Conservation (phyloP, 2,329 filamentous ascomycete species). For the Fusarium tanahbumbuense region DNA sequence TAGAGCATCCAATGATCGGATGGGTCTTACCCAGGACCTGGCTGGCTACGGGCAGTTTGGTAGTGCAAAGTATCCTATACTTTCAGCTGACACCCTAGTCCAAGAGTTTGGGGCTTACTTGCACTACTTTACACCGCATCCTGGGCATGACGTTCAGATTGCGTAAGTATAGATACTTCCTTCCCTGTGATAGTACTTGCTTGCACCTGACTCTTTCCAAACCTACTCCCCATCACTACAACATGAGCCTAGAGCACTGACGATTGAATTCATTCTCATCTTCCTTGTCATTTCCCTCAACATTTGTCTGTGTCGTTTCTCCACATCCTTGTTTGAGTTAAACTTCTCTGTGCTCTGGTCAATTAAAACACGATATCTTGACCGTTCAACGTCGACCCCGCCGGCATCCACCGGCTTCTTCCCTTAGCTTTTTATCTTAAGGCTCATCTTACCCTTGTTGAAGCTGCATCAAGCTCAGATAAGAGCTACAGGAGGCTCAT, state of each 20-base stretch:
- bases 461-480: conserved; percentile 14
- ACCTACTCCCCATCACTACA: conserved; percentile 18
- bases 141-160: conserved; percentile 31
- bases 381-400: conserved; percentile 18
- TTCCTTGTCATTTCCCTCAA: not conserved
- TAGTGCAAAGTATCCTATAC: conserved; percentile 35
- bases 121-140: conserved; percentile 14
- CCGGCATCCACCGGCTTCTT: conserved; percentile 31
- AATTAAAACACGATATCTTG: conserved; percentile 9
- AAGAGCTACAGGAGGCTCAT: not conserved
- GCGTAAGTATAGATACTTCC: conserved; percentile 32
- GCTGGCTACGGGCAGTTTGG: not conserved
- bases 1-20: not conserved
- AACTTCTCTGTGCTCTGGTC: not conserved
- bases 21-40: not conserved
- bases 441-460: conserved; percentile 9
- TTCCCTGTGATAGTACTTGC: not conserved
- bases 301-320: not conserved
- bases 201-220: conserved; percentile 21
- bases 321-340: not conserved
- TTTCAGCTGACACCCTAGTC: not conserved
- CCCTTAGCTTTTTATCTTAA: conserved; percentile 4
- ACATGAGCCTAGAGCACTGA: conserved; percentile 9
- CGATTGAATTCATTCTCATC: conserved; percentile 1
- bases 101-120: not conserved